These are phyloP conservation scores for Hirschioporus abietinus DNA, from an alignment of 768 basidiomycete genomes.

Conservation along the genomic window DNA sequence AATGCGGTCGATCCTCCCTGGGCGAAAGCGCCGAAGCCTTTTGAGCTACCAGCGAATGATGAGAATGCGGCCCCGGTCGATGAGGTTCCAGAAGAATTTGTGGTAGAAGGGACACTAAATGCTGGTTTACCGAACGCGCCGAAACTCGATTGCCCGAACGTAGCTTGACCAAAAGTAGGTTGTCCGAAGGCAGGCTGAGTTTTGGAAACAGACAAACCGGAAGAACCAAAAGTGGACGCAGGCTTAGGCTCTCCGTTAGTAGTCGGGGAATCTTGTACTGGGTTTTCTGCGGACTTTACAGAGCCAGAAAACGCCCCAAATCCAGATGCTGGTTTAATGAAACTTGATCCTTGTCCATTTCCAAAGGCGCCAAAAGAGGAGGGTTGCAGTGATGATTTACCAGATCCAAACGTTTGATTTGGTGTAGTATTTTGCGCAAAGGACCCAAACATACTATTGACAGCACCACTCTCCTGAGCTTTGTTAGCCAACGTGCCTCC, in stretches of 20 bases:
- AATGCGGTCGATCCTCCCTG: conserved; percentile 6
- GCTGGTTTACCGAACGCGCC: conserved; percentile 26
- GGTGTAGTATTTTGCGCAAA: conserved; percentile 9
- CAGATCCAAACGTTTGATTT: conserved; percentile 20
- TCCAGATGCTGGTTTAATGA: conserved; percentile 30
- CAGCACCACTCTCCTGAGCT: background rate
- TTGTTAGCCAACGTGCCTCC: conserved; percentile 1
- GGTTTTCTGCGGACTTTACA: background rate
- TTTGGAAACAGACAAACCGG: conserved; percentile 12
- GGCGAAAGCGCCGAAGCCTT: conserved; percentile 34
- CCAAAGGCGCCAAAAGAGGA: conserved; percentile 13
- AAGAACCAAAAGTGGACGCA: conserved; percentile 8
- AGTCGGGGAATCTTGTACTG: background rate
- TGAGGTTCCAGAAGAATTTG: conserved; percentile 15
- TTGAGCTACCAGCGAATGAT: conserved; percentile 8
- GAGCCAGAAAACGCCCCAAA: conserved; percentile 27
- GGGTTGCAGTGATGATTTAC: conserved; percentile 27
- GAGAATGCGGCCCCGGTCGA: conserved; percentile 3
- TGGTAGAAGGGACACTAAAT: conserved; percentile 15
- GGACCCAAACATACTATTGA: conserved; percentile 3
- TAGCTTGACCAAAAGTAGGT: conserved; percentile 28
- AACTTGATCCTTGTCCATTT: conserved; percentile 4
- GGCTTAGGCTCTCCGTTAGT: conserved; percentile 9
- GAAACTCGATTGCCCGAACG: conserved; percentile 36
- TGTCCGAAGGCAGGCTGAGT: conserved; percentile 30